Base-by-base conservation (phyloP, 768 basidiomycete genomes). In the Mycena amicta region DNA sequence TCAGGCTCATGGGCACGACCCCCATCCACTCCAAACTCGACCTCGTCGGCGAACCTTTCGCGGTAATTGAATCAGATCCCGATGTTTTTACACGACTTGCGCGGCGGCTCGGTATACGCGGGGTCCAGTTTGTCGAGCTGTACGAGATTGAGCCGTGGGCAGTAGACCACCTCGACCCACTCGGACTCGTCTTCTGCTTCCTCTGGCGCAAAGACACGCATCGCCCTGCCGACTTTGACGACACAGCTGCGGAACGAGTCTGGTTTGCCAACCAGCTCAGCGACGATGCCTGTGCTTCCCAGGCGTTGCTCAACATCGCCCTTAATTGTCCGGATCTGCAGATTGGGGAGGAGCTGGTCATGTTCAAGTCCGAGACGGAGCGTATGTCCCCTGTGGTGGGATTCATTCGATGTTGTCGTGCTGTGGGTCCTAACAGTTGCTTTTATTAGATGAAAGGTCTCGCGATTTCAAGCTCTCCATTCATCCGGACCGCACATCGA, bases 241-340 rank as follows among this genome's bases (percentile, higher is more conserved):
- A 85, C 66, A 79, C 84, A 2, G 79, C 81, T 11, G 80, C 84
- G 2, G 80, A 82, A 57, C 74, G 70, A 26, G 79, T 88, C 8
- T 88, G 86, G 86, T 88, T 86, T 61, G 85, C 86, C 11, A 85
- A 87, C 68, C 86, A 88, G 68, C 77, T 88, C 25, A 84, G 80
- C 69, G 80, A 83, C 63, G 85, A 88, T 64, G 84, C 86, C 3
- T 88, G 86, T 66, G 85, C 84, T 6, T 83, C 85, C 0, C 82
- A 80, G 63, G 85, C 85, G 0, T 76, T 88, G 11, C 71, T 88
- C 5, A 88, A 87, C 62, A 80, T 87, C 18, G 64, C 83, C 6
- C 66, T 87, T 28, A 88, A 88, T 66, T 82, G 83, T 55, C 80
- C 80, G 0, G 70, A 73, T 26, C 68, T 86, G 20, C 74, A 83